Conservation (phyloP, 306 rosid genomes). For the Herpetospermum pedunculosum region DNA sequence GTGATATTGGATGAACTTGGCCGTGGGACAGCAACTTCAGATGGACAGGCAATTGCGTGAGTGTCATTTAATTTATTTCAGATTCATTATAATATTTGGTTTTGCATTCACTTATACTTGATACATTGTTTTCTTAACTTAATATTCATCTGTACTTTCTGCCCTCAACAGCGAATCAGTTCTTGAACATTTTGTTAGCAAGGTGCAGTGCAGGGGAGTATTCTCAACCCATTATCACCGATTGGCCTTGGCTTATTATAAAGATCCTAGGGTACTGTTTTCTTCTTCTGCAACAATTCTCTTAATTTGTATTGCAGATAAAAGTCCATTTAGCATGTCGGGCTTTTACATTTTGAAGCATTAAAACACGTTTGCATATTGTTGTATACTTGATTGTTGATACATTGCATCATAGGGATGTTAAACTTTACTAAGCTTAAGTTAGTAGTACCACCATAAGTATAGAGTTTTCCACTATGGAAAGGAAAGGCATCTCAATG, state of each 20-base stretch:
- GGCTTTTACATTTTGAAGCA: neutral
- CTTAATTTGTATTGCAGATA: neutral
- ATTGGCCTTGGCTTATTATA: slow-evolving; percentile 50
- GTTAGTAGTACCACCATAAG: neutral
- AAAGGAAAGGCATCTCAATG: neutral
- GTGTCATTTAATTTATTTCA: slow-evolving; percentile 17
- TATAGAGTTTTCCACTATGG: neutral
- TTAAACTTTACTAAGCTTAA: neutral
- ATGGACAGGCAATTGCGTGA: slow-evolving; percentile 98
- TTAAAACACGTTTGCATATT: neutral
- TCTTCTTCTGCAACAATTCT: neutral
- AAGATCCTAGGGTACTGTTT: slow-evolving; percentile 49
- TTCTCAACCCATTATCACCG: slow-evolving; percentile 93
- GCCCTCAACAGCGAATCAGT: slow-evolving; percentile 58
- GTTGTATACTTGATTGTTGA: neutral
- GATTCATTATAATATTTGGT: slow-evolving; percentile 9
- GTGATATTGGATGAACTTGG: slow-evolving; percentile 94
- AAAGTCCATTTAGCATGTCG: too few relatives aligned
- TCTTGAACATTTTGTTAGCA: slow-evolving; percentile 69
- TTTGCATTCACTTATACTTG: slow-evolving; percentile 3
- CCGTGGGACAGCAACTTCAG: slow-evolving; percentile 97
- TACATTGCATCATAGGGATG: neutral
- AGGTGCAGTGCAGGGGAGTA: slow-evolving; percentile 74
- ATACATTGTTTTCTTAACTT: neutral
- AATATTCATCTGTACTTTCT: slow-evolving; percentile 11